Base-by-base conservation (phyloP, 306 rosid genomes). In the Inga oerstediana region DNA sequence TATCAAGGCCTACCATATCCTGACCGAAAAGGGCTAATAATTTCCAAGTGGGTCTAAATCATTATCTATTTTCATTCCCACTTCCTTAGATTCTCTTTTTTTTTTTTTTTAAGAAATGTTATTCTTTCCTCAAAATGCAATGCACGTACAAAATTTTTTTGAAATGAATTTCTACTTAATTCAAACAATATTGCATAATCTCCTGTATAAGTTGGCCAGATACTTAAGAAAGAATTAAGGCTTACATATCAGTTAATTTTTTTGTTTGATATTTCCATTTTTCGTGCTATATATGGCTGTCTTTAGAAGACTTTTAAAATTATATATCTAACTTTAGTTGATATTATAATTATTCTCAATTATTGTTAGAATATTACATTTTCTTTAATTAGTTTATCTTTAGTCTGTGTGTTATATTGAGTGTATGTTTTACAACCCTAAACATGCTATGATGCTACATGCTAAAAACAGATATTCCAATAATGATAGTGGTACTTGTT, bases 1-100 rank as follows among this genome's bases (percentile, higher is more conserved):
- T 10, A 39, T 54, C 16, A 5, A 56, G 43, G 72, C 43, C 35
- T 66, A 11, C 69, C 82, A 30, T 75, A 43, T 79, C 48, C 58
- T 45, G 65, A 12, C 30, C 32, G 4, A 32, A 24, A 58, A 7
- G n/a, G 30, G 8, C 14, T 20, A 20, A 8, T 59, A 13, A 22
- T 59, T 20, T n/a, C 10, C 58, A 27, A 43, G 61, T 17, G 75
- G 75, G n/a, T 54, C 27, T n/a, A 30, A 41, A 54, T 51, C 27
- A 17, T 52, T 52, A 56, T 44, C 59, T 56, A 75, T 41, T 73
- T 75, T 75, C 48, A 75, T 66, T 75, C 70, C 1, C 39, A 37
- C 39, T 37, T 75, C 37, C 59, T 10, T 37, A 24, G 70, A 67
- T 75, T 44, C 76, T 75, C 37, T 0, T 0, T 24, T 24, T 24